A percentile compares a stretch with the other conserved stretches of the same genome.
phyloP scores from a whole-genome alignment of 2,329 filamentous ascomycete genomes.

The Dactylellina drechsleri region DNA sequence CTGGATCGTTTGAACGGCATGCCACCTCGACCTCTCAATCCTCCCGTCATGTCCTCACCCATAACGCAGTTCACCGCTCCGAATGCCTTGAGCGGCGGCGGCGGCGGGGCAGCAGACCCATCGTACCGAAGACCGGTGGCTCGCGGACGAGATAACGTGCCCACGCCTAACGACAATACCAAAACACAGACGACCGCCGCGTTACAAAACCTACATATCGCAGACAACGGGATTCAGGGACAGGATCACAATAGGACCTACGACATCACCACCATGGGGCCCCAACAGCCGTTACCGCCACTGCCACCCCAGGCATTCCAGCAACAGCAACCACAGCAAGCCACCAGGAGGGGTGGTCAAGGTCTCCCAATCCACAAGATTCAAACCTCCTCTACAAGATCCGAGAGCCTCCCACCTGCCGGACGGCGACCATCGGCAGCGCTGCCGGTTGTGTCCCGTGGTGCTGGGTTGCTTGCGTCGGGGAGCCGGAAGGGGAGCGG shows the following conservation, averaged over 20 bases:
- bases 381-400: conserved; percentile 20
- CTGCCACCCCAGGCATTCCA: conserved; percentile 11
- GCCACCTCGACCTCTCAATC: conserved; percentile 22
- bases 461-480: conserved; percentile 1
- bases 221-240: conserved; percentile 20
- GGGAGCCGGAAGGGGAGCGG: conserved; percentile 42
- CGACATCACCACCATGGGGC: neutral
- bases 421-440: conserved; percentile 27
- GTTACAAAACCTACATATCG: conserved; percentile 44
- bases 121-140: conserved; percentile 36
- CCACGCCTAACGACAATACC: conserved; percentile 41
- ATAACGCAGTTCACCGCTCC: conserved; percentile 8
- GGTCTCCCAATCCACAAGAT: conserved; percentile 23
- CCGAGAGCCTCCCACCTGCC: conserved; percentile 41
- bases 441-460: conserved; percentile 2
- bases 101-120: neutral
- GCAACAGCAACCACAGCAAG: neutral
- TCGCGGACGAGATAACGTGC: conserved; percentile 33
- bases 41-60: conserved; percentile 3
- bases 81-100: conserved; percentile 3
- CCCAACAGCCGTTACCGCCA: conserved; percentile 6
- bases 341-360: neutral
- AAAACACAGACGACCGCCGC: conserved; percentile 34
- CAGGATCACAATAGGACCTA: conserved; percentile 8
- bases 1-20: conserved; percentile 39